Evolutionary conservation across 2,329 filamentous ascomycete species (phyloP).

Genomic region (Beauveria sp.): DNA sequence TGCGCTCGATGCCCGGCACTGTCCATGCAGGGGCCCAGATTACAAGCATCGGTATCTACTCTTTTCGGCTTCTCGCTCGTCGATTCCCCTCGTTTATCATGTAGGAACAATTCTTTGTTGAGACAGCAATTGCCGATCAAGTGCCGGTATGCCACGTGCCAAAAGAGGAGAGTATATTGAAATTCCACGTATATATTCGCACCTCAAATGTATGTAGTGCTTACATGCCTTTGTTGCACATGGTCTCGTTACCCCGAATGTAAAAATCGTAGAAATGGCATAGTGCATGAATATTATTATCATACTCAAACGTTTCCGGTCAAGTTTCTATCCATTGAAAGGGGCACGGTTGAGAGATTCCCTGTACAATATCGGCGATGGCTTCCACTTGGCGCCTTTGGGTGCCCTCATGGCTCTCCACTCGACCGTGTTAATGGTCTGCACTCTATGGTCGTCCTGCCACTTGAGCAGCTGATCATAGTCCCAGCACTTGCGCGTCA

Average conservation of each 20-base stretch:
- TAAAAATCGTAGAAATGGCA: background rate
- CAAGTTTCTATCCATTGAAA: background rate
- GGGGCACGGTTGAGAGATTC: background rate
- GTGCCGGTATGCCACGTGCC: background rate
- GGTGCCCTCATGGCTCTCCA: background rate
- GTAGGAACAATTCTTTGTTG: background rate
- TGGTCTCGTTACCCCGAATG: background rate
- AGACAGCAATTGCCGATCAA: background rate
- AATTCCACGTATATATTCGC: background rate
- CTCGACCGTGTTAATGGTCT: background rate
- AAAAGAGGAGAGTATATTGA: background rate
- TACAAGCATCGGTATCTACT: background rate
- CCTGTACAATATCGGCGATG: background rate
- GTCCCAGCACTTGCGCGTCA: constrained; percentile 1
- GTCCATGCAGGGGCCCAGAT: background rate
- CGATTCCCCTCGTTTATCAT: background rate
- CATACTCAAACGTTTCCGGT: background rate
- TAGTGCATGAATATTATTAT: too few species aligned
- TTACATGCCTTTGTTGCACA: background rate
- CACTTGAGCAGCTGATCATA: background rate
- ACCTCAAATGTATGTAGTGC: background rate
- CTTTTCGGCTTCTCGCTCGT: background rate
- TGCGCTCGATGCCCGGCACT: background rate
- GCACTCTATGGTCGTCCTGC: background rate
- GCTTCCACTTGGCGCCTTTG: background rate